Evolutionary conservation across 2,329 filamentous ascomycete genomes (phyloP), one percentile per base, ranked within the genome.

Genomic region (Calonectria pteridis): DNA sequence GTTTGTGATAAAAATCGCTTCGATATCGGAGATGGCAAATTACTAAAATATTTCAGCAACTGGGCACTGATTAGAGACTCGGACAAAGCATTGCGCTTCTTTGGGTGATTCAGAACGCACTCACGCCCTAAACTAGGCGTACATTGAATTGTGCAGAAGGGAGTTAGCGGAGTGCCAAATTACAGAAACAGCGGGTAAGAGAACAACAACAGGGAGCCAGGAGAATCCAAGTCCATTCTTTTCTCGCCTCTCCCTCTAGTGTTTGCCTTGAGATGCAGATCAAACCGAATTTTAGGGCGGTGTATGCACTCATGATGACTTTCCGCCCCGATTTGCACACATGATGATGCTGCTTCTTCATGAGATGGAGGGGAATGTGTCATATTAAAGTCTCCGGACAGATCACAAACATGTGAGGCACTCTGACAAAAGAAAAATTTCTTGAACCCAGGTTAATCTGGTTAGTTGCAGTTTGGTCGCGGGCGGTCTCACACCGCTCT

Each of bases 401-500:
- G 62, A 50, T 50, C 46, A 50, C 62, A 65, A 37, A 63, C 84
- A 59, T 73, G 59, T 72, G 77, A 77, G 74, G 55, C 55, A 40
- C n/a, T 62, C 72, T 63, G 50, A 35, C 58, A 69, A 67, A 67
- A 37, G 20, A 71, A 69, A 67, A 66, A 71, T 59, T 40, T 62
- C 55, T 16, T 40, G 23, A 62, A 29, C 33, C 23, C 65, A 67
- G 43, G 66, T 43, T 53, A 29, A 33, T 59, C 33, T 62, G 26
- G 23, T 33, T 37, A 59, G 29, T 46, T 46, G 73, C 73, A 73
- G 76, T 74, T 75, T 75, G 50, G 18, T 62, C 37, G 23, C 50
- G 53, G 62, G 49, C 73, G 77, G 69, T 73, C 64, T 69, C 67
- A 68, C 50, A 46, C 67, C 40, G 76, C 49, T 63, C 71, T 50